Percentiles rank a stretch among this genome's conserved stretches.
phyloP scores from a whole-genome alignment of 192 early-diverging fungal genomes.

The Spizellomyces sp. region DNA sequence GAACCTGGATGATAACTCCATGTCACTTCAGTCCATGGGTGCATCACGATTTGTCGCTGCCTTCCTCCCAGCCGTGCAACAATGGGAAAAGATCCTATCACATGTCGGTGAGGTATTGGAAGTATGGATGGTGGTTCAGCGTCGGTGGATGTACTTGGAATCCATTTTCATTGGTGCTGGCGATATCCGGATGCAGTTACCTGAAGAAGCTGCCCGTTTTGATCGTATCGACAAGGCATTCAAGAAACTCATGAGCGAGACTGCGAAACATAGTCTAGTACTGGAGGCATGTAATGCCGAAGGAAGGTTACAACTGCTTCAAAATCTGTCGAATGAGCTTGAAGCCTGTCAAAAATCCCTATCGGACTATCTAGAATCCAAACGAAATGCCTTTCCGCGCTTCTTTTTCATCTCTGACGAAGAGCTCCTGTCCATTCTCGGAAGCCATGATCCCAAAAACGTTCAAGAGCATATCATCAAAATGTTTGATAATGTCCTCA shows the following conservation, averaged over 20 bases:
- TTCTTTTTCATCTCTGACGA: conserved; percentile 69
- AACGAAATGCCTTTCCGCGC: conserved; percentile 60
- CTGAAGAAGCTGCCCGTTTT: conserved; percentile 62
- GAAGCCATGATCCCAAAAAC: conserved; percentile 61
- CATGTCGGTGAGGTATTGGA: conserved; percentile 62
- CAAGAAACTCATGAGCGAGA: conserved; percentile 63
- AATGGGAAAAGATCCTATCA: conserved; percentile 64
- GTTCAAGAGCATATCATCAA: conserved; percentile 69
- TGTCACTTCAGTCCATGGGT: conserved; percentile 59
- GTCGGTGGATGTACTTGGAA: conserved; percentile 68
- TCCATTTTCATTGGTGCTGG: conserved; percentile 62
- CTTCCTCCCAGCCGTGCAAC: conserved; percentile 57
- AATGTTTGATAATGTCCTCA: conserved; percentile 66
- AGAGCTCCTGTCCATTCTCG: conserved; percentile 64
- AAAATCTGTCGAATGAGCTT: conserved; percentile 53
- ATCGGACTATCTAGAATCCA: conserved; percentile 63
- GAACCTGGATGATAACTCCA: conserved; percentile 59
- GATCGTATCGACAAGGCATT: conserved; percentile 61
- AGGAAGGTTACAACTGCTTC: conserved; percentile 52
- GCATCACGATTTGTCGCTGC: conserved; percentile 60
- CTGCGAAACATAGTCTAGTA: conserved; percentile 54
- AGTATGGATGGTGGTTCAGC: conserved; percentile 63
- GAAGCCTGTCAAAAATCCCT: conserved; percentile 65
- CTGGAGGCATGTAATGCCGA: conserved; percentile 60
- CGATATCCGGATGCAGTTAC: conserved; percentile 61